Evolutionary conservation across 495 filamentous ascomycete species (phyloP), one percentile per base, ranked within the genome.

Genomic region (Aspergillus baeticus): DNA sequence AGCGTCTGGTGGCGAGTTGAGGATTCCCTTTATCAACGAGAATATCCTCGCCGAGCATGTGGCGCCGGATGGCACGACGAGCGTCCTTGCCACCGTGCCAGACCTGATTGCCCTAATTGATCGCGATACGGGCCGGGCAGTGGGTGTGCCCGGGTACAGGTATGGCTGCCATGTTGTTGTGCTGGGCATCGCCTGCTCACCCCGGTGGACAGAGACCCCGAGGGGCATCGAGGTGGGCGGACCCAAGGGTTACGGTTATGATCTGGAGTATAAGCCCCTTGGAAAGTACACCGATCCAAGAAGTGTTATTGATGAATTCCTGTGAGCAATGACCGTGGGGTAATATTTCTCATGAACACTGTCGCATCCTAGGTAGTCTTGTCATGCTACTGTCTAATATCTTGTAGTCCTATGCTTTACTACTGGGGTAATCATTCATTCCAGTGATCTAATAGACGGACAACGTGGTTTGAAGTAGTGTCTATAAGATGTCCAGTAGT

Each of bases 1-100:
- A 52, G 50, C 54, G 21, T 51, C 57, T 20, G 60, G 36, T n/a
- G 41, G 52, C 18, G 58, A 46, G 53, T 62, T 85, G 44, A 80
- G 81, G 45, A 80, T 86, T 35, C 83, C 83, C 0, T 86, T 86
- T 65, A 83, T 85, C 67, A 86, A 85, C 60, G 84, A 87, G 57
- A 85, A 81, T 55, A 80, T 87, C 21, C 74, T 78, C 7, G 83
- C 81, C 5, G 75, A 68, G 8, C 65, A 22, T 18, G 55, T 58
- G 14, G 58, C 63, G 31, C 33, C 49, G 18, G 2, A 44, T 63
- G 57, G 17, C 51, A 59, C 2, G 56, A 71, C 26, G 61, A 71
- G 34, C 38, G 64, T 0, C 61, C 71, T 10, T 68, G 68, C 63
- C 8, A 71, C 64, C 0, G 64, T 71, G 10, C 68, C 68, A 5